These are phyloP conservation scores for Calonectria ilicicola DNA, from an alignment of 2,329 filamentous ascomycete genomes.

Conservation along the genomic window DNA sequence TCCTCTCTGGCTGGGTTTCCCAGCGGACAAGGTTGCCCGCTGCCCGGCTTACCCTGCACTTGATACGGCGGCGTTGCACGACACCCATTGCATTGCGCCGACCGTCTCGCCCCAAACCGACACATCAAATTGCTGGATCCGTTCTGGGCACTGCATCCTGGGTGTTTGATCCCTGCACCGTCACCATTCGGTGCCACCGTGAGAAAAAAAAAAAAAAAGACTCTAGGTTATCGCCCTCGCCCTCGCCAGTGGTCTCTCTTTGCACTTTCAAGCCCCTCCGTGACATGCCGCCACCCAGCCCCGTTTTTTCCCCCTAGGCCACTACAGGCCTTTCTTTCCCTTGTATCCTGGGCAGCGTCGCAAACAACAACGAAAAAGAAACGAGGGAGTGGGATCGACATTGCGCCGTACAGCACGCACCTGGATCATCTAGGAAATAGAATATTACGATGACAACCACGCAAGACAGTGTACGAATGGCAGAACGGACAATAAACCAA, in stretches of 20 bases:
- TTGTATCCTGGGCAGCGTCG: background rate
- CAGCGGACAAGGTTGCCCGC: background rate
- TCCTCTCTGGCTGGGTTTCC: background rate
- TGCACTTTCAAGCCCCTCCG: background rate
- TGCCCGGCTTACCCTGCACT: slow-evolving; percentile 9
- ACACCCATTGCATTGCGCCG: slow-evolving; percentile 2
- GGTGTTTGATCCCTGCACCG: background rate
- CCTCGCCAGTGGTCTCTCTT: background rate
- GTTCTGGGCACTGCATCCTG: background rate
- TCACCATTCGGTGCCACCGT: background rate
- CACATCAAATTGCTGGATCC: background rate
- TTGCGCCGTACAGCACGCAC: background rate
- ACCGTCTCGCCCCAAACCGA: background rate
- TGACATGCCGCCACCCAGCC: background rate
- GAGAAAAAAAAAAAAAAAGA: background rate
- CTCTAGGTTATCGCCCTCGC: background rate
- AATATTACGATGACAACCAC: background rate
- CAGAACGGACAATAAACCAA: background rate
- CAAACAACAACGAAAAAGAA: background rate
- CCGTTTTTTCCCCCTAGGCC: background rate
- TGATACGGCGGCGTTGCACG: background rate
- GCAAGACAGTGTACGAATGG: too few species aligned
- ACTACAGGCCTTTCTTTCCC: background rate
- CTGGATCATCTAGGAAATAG: background rate
- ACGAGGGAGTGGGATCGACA: background rate